A percentile compares a stretch with the other conserved stretches of the same genome.
Evolutionary conservation across 352 stramenopile genomes (phyloP).

Genomic region (Globisporangium echinulatum): DNA sequence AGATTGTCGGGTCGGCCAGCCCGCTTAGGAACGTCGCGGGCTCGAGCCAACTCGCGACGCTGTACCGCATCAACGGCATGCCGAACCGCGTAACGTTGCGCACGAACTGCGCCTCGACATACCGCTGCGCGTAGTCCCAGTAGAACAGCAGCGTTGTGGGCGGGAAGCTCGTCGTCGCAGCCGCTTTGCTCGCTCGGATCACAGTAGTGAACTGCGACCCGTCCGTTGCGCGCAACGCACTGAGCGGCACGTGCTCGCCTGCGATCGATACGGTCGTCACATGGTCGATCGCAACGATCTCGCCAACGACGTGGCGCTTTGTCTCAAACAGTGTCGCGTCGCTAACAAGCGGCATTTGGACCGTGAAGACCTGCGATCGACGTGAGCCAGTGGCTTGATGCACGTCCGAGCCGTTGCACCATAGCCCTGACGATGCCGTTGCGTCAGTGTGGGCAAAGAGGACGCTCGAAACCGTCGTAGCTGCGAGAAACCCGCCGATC

Average conservation of each 20-base stretch:
- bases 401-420: conserved; percentile 11
- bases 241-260: conserved; percentile 22
- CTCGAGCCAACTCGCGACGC: conserved; percentile 25
- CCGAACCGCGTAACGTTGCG: conserved; percentile 51
- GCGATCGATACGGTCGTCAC: conserved; percentile 21
- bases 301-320: conserved; percentile 28
- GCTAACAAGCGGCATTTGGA: conserved; percentile 20
- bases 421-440: conserved; percentile 4
- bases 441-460: conserved; percentile 2
- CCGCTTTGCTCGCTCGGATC: conserved; percentile 19
- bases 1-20: conserved; percentile 5
- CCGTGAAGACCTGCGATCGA: conserved; percentile 9
- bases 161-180: conserved; percentile 18
- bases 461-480: neutral
- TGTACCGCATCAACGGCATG: conserved; percentile 40
- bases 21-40: conserved; percentile 31
- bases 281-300: conserved; percentile 34
- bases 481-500: conserved; percentile 20
- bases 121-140: conserved; percentile 36
- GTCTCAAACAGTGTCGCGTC: conserved; percentile 22
- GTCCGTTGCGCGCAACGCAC: conserved; percentile 27
- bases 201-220: conserved; percentile 55
- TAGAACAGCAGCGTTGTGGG: conserved; percentile 46
- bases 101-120: conserved; percentile 30
- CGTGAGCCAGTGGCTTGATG: neutral